Evolutionary conservation across 257 asterid genomes (phyloP).

Genomic region (Forsythia suspensa): DNA sequence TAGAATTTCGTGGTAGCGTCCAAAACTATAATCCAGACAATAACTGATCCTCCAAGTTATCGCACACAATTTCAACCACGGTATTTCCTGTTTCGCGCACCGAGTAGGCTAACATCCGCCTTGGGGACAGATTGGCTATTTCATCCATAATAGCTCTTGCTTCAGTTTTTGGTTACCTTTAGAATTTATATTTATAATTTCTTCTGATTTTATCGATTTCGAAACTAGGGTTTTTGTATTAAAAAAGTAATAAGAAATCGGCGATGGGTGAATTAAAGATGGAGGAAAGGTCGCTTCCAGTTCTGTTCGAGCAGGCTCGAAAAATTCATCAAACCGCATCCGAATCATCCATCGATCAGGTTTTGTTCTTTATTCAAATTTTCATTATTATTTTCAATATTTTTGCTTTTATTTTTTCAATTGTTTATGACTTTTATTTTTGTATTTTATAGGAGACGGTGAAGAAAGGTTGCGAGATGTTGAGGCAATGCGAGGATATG

Average conservation of each 20-base stretch:
- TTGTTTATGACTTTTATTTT: background rate
- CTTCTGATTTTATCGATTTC: background rate
- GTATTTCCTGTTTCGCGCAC: background rate
- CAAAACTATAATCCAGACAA: background rate
- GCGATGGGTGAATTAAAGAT: constrained; percentile 46
- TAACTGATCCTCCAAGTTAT: background rate
- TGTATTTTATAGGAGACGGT: constrained; percentile 52
- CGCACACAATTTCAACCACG: background rate
- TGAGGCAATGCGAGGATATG: constrained; percentile 85
- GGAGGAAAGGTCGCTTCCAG: constrained; percentile 63
- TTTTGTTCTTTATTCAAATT: background rate
- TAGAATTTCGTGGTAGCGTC: background rate
- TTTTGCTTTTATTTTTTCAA: background rate
- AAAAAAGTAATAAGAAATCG: background rate
- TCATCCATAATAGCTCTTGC: background rate
- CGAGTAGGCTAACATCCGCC: constrained; percentile 18
- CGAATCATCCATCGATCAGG: constrained; percentile 61
- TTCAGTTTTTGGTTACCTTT: constrained; percentile 9
- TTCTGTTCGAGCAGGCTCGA: constrained; percentile 54
- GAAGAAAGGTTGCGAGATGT: constrained; percentile 66
- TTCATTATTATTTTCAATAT: background rate
- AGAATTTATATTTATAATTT: background rate
- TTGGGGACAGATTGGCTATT: constrained; percentile 24
- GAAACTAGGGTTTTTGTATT: background rate
- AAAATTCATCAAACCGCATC: constrained; percentile 55